Base-by-base conservation (phyloP, 371 early-diverging fungal genomes). In the Choanephora cucurbitarum region DNA sequence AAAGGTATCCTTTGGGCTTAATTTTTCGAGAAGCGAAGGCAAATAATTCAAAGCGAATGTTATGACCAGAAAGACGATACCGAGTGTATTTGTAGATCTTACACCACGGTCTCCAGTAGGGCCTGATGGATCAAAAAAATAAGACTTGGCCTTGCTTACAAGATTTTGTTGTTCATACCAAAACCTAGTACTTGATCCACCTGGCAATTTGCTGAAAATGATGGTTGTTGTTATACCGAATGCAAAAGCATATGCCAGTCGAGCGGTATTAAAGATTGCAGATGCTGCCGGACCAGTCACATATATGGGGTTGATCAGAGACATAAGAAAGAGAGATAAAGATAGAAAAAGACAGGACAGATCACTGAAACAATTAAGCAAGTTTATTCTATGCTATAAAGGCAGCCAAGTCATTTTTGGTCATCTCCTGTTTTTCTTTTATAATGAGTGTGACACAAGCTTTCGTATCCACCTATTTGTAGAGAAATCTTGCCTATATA, bases 141-240 rank as follows among this genome's bases (percentile, higher is more conserved):
- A n/a, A 0, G 59, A 59, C 5, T 52, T 52, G 5, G 47, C 14
- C 41, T 59, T 59, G 10, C 52, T 22, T 9, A 59, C 23, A 1
- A 59, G 18, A n/a, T 52, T 47, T 3, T 52, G 59, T 24, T 59
- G 59, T 8, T 59, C 59, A 13, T 59, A 59, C 59, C 59, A 58
- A 32, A 58, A 58, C 21, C 40, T 58, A 5, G 59, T 52, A 41
- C 47, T 52, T 13, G 59, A 58, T 31, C 59, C 59, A 32, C 52
- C 47, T 6, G 52, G 52, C 6, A 58, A 41, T 22, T 40, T 58
- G 17, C 52, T 58, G 11, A 58, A 58, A 11, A 41, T 8, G 21
- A 58, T 58, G 3, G 52, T 5, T 5, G 47, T 46, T 0, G 52
- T 1, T 10, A 32, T 28, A 1, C 52, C 52, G 18, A 58, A 40